Evolutionary conservation across 768 basidiomycete genomes (phyloP).

Genomic region (Rhizopogon salebrosus): DNA sequence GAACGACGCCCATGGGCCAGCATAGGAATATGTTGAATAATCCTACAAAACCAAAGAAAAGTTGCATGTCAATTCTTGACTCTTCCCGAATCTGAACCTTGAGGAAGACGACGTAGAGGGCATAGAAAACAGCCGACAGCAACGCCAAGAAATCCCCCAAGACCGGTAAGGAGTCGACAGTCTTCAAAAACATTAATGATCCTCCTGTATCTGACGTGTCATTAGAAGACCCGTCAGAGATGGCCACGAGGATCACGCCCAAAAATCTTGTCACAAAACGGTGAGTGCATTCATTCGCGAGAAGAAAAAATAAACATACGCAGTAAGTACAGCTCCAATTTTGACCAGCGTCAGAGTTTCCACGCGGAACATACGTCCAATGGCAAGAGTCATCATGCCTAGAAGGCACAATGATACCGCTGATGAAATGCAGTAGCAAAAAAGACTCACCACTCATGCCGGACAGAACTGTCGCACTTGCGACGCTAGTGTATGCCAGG

Average conservation of each 20-base stretch:
- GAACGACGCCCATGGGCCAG: slow-evolving; percentile 73
- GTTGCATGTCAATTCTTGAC: slow-evolving; percentile 84
- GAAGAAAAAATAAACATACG: slow-evolving; percentile 40
- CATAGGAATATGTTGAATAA: slow-evolving; percentile 72
- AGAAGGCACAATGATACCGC: not conserved
- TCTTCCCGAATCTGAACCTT: slow-evolving; percentile 83
- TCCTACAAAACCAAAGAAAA: slow-evolving; percentile 94
- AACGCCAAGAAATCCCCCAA: slow-evolving; percentile 83
- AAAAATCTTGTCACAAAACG: slow-evolving; percentile 47
- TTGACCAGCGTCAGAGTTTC: slow-evolving; percentile 74
- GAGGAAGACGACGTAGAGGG: slow-evolving; percentile 81
- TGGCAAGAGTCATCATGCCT: slow-evolving; percentile 91
- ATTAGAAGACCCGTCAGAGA: slow-evolving; percentile 61
- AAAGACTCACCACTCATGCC: slow-evolving; percentile 74
- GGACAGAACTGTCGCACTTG: slow-evolving; percentile 85
- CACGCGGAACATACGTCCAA: slow-evolving; percentile 79
- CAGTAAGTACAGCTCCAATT: slow-evolving; percentile 69
- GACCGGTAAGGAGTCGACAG: slow-evolving; percentile 22
- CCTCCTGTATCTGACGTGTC: slow-evolving; percentile 2
- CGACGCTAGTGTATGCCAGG: slow-evolving; percentile 87
- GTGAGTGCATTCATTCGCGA: not conserved
- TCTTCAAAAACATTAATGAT: slow-evolving; percentile 6
- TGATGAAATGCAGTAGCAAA: not conserved
- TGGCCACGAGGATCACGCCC: slow-evolving; percentile 85
- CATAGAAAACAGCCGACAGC: slow-evolving; percentile 84